phyloP scores from a whole-genome alignment of 225 moss, liverwort and hornwort species.

The Pleurozium schreberi region DNA sequence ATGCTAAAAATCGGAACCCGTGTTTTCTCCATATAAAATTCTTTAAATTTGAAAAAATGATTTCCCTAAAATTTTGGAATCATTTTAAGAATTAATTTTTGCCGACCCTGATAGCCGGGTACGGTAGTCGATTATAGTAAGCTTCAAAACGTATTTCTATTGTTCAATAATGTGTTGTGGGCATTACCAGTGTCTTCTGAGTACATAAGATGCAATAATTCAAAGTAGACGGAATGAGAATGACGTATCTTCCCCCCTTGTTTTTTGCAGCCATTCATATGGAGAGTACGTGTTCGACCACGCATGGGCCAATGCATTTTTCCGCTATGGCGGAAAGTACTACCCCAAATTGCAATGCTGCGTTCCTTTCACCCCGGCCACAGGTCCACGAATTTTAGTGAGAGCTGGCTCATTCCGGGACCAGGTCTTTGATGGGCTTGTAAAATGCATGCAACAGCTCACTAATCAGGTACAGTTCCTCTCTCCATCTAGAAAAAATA shows the following conservation, averaged over 20 bases:
- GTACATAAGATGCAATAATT: background rate
- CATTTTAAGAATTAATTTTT: background rate
- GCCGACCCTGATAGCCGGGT: background rate
- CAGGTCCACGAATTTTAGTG: conserved; percentile 90
- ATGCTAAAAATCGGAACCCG: background rate
- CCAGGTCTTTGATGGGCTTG: conserved; percentile 91
- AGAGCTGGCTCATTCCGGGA: conserved; percentile 60
- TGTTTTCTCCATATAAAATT: background rate
- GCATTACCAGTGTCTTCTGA: too few relatives aligned
- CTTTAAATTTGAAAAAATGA: background rate
- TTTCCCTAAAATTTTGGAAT: background rate
- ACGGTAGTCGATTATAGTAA: background rate
- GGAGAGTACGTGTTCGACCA: conserved; percentile 99
- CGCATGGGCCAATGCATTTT: conserved; percentile 87
- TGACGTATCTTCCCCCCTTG: background rate
- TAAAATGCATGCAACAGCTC: conserved; percentile 91
- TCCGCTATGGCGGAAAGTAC: conserved; percentile 87
- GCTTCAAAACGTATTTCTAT: background rate
- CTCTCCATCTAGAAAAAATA: background rate
- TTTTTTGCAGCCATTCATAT: conserved; percentile 76
- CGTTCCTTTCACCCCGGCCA: conserved; percentile 95
- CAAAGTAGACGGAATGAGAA: background rate
- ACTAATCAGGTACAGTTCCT: conserved; percentile 61
- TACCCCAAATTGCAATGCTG: conserved; percentile 97
- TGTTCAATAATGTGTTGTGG: background rate